A percentile compares a stretch with the other conserved stretches of the same genome.
Evolutionary conservation across 345 rosid species (phyloP).

Genomic region (sweet orange (Citrus sinensis)): DNA sequence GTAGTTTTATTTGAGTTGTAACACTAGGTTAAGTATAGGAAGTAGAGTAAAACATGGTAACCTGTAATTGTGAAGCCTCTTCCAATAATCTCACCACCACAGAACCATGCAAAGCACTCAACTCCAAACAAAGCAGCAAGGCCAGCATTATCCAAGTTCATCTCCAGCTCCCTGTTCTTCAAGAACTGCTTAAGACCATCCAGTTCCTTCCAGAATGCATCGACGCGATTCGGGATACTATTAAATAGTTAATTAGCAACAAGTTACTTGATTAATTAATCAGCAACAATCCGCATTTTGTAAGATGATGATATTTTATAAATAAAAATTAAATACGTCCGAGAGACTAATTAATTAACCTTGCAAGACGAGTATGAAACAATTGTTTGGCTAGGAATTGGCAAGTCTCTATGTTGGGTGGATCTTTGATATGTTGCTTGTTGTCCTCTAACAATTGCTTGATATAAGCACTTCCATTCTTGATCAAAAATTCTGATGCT

Average conservation of each 20-base stretch:
- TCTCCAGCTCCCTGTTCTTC: constrained; percentile 34
- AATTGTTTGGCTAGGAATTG: constrained; percentile 37
- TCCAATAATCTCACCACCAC: constrained; percentile 49
- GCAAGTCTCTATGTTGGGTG: constrained; percentile 37
- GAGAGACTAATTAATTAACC: constrained; percentile 16
- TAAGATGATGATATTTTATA: too few species aligned
- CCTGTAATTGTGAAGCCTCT: constrained; percentile 53
- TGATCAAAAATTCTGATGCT: constrained; percentile 26
- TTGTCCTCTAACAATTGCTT: constrained; percentile 38
- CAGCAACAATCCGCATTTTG: too few species aligned
- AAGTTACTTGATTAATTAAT: background rate
- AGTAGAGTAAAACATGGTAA: constrained; percentile 27
- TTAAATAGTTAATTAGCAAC: background rate
- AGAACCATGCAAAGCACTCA: constrained; percentile 51
- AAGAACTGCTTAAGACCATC: constrained; percentile 30
- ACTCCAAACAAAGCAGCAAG: constrained; percentile 48
- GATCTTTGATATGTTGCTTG: constrained; percentile 41
- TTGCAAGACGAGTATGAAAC: constrained; percentile 45
- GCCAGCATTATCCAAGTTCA: constrained; percentile 49
- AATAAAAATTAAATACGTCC: too few species aligned
- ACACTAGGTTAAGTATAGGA: background rate
- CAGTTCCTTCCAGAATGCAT: constrained; percentile 48
- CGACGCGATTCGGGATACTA: constrained; percentile 36
- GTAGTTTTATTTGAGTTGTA: background rate
- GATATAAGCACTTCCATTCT: constrained; percentile 42